A percentile compares a stretch with the other conserved stretches of the same genome.
phyloP scores from a whole-genome alignment of 306 rosid genomes.

The Cucurbita maxima region DNA sequence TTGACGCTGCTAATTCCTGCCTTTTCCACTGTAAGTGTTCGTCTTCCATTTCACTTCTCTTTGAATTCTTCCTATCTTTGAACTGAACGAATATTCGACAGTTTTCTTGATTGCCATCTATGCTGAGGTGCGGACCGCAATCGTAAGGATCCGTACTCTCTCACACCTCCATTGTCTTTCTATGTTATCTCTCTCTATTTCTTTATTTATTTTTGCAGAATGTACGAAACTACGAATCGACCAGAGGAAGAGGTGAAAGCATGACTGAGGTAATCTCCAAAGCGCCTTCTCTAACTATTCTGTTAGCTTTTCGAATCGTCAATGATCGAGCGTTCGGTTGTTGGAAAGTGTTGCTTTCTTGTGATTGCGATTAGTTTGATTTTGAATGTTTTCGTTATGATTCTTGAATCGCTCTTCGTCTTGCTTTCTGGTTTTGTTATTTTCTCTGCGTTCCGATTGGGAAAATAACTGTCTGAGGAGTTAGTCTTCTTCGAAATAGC shows the following conservation, averaged over 20 bases:
- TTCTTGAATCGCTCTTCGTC: neutral
- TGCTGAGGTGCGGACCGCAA: neutral
- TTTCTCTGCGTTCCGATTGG: neutral
- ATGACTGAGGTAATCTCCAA: neutral
- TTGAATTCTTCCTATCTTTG: neutral
- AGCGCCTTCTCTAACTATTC: neutral
- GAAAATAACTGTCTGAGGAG: neutral
- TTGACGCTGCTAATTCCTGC: too few species aligned
- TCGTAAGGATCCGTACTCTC: neutral
- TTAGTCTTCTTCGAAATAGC: neutral
- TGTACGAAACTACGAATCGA: neutral
- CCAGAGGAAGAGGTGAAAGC: neutral
- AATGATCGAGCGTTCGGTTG: neutral
- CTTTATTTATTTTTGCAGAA: neutral
- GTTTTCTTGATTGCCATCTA: neutral
- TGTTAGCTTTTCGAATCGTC: neutral
- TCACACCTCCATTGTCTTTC: neutral
- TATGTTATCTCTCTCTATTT: neutral
- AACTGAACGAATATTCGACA: neutral
- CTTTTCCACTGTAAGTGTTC: neutral
- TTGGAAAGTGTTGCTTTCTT: neutral
- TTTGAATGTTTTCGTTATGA: neutral
- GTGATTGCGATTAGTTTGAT: neutral
- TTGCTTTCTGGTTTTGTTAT: neutral
- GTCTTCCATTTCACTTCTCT: neutral